phyloP scores from a whole-genome alignment of 108 stramenopile species.

The Nitzschia sp. region DNA sequence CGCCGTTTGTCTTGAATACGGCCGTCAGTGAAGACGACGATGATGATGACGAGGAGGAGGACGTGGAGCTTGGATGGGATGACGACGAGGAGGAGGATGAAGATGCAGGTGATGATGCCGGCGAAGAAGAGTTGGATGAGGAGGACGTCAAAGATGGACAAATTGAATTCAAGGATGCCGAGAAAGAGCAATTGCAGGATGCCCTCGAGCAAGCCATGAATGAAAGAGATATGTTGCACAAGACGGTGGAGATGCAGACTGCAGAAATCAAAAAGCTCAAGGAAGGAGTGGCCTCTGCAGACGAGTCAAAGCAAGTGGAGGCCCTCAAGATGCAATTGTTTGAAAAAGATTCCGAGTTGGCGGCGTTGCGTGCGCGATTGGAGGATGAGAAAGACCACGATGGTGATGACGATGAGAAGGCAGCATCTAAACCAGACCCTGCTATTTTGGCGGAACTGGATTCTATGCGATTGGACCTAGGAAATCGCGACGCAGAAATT shows the following conservation, averaged over 20 bases:
- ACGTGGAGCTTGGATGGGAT: slow-evolving; percentile 25
- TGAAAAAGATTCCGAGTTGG: slow-evolving; percentile 66
- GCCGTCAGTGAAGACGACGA: slow-evolving; percentile 54
- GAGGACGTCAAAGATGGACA: slow-evolving; percentile 29
- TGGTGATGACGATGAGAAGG: slow-evolving; percentile 1
- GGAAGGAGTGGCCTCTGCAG: slow-evolving; percentile 4
- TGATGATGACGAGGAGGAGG: slow-evolving; percentile 31
- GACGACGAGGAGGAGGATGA: slow-evolving; percentile 41
- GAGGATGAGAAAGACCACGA: slow-evolving; percentile 33
- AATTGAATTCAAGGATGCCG: slow-evolving; percentile 54
- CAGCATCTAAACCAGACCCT: neutral
- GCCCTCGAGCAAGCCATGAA: slow-evolving; percentile 43
- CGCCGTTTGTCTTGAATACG: slow-evolving; percentile 79
- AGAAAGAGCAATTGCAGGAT: slow-evolving; percentile 45
- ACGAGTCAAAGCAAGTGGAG: slow-evolving; percentile 2
- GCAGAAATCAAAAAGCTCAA: slow-evolving; percentile 42
- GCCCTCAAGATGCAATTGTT: slow-evolving; percentile 47
- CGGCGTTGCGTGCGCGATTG: slow-evolving; percentile 44
- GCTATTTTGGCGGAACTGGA: neutral
- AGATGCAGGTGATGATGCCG: slow-evolving; percentile 39
- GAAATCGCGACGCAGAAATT: neutral
- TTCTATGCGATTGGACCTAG: neutral
- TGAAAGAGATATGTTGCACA: slow-evolving; percentile 52
- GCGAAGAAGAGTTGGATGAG: slow-evolving; percentile 29
- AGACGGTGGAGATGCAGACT: slow-evolving; percentile 56